These are phyloP conservation scores for Rossbeevera mucosa DNA, from an alignment of 768 basidiomycete genomes.

Conservation along the genomic window DNA sequence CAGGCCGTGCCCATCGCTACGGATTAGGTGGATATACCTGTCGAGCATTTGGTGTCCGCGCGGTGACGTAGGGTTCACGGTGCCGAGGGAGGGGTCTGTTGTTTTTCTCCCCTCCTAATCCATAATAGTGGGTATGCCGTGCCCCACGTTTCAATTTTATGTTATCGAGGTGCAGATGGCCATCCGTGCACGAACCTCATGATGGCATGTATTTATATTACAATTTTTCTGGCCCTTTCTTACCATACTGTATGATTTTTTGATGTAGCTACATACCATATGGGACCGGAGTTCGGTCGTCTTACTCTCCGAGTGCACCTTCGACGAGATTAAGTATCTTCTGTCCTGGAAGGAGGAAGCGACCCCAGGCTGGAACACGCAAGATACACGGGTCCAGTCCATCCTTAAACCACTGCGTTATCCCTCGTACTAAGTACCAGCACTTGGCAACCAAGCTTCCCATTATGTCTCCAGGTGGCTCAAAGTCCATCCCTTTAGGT, in stretches of 20 bases:
- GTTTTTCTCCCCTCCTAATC: neutral
- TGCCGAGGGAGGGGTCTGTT: no score
- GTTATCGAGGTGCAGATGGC: neutral
- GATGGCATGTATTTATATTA: neutral
- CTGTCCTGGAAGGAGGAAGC: neutral
- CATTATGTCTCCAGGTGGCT: no score
- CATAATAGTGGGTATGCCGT: neutral
- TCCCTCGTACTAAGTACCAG: no score
- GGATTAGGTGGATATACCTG: neutral
- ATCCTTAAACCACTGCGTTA: no score
- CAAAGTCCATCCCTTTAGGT: no score
- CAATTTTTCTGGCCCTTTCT: neutral
- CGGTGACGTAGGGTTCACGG: neutral
- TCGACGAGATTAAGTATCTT: neutral
- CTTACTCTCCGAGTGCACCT: neutral
- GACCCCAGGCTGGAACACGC: neutral
- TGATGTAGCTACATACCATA: neutral
- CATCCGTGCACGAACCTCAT: neutral
- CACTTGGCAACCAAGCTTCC: no score
- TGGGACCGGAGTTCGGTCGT: neutral
- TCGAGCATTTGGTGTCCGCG: neutral
- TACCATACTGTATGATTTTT: neutral
- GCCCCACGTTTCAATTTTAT: neutral
- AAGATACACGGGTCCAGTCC: neutral
- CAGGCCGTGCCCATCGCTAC: conserved; percentile 46